Evolutionary conservation across 768 basidiomycete genomes (phyloP), one percentile per base, ranked within the genome.

Genomic region (Phaeotremella skinneri): DNA sequence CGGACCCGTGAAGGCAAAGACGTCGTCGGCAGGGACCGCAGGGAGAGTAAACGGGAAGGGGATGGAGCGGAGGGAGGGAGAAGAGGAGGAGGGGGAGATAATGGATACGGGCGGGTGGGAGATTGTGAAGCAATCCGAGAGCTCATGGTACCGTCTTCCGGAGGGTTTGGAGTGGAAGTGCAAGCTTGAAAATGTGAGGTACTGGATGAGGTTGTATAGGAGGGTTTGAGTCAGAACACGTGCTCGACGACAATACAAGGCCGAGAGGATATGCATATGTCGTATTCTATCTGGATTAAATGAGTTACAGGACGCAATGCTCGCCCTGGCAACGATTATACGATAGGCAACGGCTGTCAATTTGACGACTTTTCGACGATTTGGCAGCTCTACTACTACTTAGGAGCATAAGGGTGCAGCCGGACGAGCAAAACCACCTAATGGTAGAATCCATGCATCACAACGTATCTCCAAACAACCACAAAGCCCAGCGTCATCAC

Each of bases 161-260:
- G 72, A 69, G 11, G 68, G 66, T 34, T 62, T 61, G 6, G 61
- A 61, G 2, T 77, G 74, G 66, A 64, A 67, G 5, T 63, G 69
- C 52, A 77, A 77, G 49, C 43, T 77, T 61, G 76, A 77, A 62
- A 77, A 77, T 52, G 69, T 69, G 21, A 63, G 76, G 58, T 77
- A 77, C 57, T 77, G 76, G 76, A 65, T 61, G 50, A 66, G 76
- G 51, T 47, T 75, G 52, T 77, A 76, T 48, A 58, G 66, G 39
- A 55, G 68, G 52, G 45, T 57, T 14, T 69, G 31, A 60, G 39
- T 7, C 51, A 6, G 49, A 11, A 21, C 23, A 23, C 47, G 23
- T 14, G 47, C 13, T 11, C n/a, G n/a, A n/a, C n/a, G n/a, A n/a
- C n/a, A n/a, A n/a, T n/a, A n/a, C n/a, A n/a, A n/a, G n/a, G n/a